Percentiles rank a stretch among this genome's conserved stretches.
phyloP scores from a whole-genome alignment of 139 green algal species.

The Coelastrella sp. region DNA sequence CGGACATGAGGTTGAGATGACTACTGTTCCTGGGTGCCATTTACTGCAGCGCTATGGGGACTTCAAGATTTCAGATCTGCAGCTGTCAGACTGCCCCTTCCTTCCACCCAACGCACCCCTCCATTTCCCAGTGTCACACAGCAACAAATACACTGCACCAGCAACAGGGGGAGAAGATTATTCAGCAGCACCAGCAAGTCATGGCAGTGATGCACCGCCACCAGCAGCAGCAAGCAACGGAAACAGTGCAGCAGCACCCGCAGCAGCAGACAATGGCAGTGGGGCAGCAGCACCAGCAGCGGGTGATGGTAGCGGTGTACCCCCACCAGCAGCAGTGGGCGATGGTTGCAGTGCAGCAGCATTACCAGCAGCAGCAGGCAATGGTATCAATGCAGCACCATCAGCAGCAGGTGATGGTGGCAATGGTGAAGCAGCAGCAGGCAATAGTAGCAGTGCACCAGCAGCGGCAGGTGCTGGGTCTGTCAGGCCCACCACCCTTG shows the following conservation, averaged over 20 bases:
- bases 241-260: neutral
- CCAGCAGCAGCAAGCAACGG: neutral
- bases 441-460: neutral
- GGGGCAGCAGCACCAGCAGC: neutral
- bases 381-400: neutral
- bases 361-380: neutral
- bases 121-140: neutral
- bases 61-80: too few species aligned
- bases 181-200: neutral
- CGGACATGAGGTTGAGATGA: too few species aligned
- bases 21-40: too few species aligned
- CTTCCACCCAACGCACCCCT: too few species aligned
- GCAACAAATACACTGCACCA: neutral
- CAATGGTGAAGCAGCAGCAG: neutral
- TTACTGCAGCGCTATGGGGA: too few species aligned
- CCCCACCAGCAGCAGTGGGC: neutral
- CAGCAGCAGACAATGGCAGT: neutral
- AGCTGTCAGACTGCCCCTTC: too few species aligned
- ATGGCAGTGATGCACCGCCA: neutral
- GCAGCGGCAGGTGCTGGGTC: neutral
- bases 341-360: neutral
- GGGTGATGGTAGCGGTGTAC: neutral
- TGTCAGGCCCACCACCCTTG: neutral
- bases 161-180: neutral
- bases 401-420: neutral